Evolutionary conservation across 2,329 filamentous ascomycete species (phyloP), one percentile per base, ranked within the genome.

Genomic region (Aspergillus terreus): DNA sequence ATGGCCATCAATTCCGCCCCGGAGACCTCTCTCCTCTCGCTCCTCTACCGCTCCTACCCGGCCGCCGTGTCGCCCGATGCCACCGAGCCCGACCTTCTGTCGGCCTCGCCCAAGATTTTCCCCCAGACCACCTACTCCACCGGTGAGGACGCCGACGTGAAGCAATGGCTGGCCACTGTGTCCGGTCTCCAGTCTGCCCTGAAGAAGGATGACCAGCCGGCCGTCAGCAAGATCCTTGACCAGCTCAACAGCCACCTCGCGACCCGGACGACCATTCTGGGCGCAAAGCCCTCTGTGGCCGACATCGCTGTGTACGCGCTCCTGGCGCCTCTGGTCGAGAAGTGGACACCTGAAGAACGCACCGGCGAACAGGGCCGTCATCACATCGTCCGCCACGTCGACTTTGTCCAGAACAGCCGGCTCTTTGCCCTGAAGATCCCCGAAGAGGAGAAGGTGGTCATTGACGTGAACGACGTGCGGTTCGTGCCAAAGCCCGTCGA

Each of bases 351-450:
- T 44, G 91, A 96, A 76, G 84, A 96, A 80, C 84, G 89, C 67
- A 95, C 92, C 19, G 92, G 92, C 56, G 85, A 95, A 76, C 81
- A 90, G 58, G 92, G 92, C 55, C 87, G 87, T 71, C 92, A 95
- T 57, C 86, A 97, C 75, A 88, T 97, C 60, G 89, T 96, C 52
- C 89, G 92, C 60, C 88, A 90, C 70, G 74, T 96, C 66, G 92
- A 96, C 76, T 96, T 96, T 69, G 89, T 97, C 58, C 92, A 97
- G 79, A 95, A 95, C 77, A 87, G 88, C 44, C 78, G 85, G 1
- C 61, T 84, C 43, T 80, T 95, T 56, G 85, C 80, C 15, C 78
- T 96, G 54, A 81, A 82, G 55, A 76, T 96, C 58, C 77, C 80
- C 55, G 83, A 86, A 12, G 79, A 75, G 48, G 84, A 94, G 67